Evolutionary conservation across 495 filamentous ascomycete species (phyloP).

Genomic region (Talaromyces ruber): DNA sequence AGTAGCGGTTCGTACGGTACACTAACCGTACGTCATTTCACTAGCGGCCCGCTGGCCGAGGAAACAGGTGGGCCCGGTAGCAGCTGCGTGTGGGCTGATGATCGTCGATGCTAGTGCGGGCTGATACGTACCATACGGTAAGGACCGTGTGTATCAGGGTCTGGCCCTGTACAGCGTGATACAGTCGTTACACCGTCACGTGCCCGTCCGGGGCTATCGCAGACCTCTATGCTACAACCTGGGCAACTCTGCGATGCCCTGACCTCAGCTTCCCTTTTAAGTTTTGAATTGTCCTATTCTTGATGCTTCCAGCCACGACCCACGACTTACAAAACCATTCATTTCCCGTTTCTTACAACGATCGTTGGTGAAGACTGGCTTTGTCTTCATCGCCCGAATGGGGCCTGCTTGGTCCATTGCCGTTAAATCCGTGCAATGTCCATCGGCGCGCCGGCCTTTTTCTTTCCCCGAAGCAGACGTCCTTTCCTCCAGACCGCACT

Average conservation of each 20-base stretch:
- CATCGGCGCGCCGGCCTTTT: neutral
- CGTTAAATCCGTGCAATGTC: neutral
- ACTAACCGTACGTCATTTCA: constrained; percentile 1
- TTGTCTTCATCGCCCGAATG: neutral
- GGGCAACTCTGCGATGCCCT: neutral
- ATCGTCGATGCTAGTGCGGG: neutral
- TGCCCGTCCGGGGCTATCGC: neutral
- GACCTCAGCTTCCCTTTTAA: neutral
- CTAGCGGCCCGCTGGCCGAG: neutral
- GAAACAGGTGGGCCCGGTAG: neutral
- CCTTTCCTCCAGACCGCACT: neutral
- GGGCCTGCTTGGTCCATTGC: neutral
- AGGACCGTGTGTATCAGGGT: neutral
- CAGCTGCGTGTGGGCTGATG: neutral
- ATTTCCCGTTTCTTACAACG: neutral
- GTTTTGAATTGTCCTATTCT: neutral
- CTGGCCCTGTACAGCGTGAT: neutral
- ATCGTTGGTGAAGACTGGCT: neutral
- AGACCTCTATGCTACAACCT: neutral
- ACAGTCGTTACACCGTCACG: neutral
- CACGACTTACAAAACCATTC: neutral
- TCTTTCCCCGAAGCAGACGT: neutral
- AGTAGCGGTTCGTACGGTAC: neutral
- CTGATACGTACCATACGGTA: neutral
- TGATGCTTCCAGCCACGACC: neutral